Conservation (phyloP, 2,329 filamentous ascomycete species). For the Botrytis fragariae region DNA sequence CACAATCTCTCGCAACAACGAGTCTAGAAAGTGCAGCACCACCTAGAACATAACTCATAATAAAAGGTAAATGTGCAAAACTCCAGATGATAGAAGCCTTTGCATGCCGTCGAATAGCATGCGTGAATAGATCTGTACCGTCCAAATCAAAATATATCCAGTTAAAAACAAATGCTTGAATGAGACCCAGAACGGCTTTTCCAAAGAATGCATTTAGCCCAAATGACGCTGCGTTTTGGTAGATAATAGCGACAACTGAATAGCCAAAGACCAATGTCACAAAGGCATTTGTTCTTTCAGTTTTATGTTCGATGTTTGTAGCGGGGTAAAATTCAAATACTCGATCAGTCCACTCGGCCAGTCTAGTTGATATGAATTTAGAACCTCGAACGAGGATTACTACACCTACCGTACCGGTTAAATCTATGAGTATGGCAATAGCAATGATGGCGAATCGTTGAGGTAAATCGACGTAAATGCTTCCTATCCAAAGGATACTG, state of each 20-base stretch:
- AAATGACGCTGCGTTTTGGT: slow-evolving; percentile 51
- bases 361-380: slow-evolving; percentile 30
- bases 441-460: slow-evolving; percentile 55
- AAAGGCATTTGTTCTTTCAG: slow-evolving; percentile 63
- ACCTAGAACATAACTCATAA: slow-evolving; percentile 61
- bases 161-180: slow-evolving; percentile 59
- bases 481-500: slow-evolving; percentile 57
- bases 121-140: slow-evolving; percentile 50
- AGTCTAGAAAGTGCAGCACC: slow-evolving; percentile 57
- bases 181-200: slow-evolving; percentile 57
- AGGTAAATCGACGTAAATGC: slow-evolving; percentile 55
- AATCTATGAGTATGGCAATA: slow-evolving; percentile 54
- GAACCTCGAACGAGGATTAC: slow-evolving; percentile 43
- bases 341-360: slow-evolving; percentile 31
- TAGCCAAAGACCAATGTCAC: slow-evolving; percentile 64
- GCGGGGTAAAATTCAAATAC: slow-evolving; percentile 60
- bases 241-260: slow-evolving; percentile 59
- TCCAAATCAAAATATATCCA: slow-evolving; percentile 66
- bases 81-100: slow-evolving; percentile 51
- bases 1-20: slow-evolving; percentile 56
- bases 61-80: slow-evolving; percentile 57
- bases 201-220: slow-evolving; percentile 60
- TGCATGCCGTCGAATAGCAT: slow-evolving; percentile 58
- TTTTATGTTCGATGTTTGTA: slow-evolving; percentile 64
- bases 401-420: slow-evolving; percentile 47